phyloP scores from a whole-genome alignment of 352 stramenopile genomes.

The Phytophthora sojae region DNA sequence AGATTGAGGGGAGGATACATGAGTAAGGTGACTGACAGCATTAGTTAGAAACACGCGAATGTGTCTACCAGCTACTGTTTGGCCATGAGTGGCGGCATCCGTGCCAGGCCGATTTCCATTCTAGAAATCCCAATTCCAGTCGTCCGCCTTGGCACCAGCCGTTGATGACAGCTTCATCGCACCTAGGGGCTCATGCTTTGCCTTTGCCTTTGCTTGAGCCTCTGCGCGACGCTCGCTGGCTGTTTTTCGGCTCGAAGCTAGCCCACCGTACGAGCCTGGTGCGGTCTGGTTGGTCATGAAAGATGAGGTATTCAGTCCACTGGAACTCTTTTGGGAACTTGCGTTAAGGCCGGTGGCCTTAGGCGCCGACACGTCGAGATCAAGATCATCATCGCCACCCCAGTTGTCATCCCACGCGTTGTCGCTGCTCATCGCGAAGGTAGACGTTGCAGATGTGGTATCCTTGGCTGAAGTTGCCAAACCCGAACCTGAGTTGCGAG shows the following conservation, averaged over 20 bases:
- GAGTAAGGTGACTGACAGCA: conserved; percentile 32
- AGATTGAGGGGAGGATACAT: neutral
- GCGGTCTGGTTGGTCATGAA: conserved; percentile 20
- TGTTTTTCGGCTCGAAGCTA: conserved; percentile 47
- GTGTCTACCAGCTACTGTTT: neutral
- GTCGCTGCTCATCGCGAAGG: conserved; percentile 45
- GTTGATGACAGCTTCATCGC: conserved; percentile 69
- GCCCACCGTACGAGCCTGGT: conserved; percentile 15
- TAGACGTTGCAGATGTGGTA: conserved; percentile 25
- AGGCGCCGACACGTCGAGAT: conserved; percentile 31
- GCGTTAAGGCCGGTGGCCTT: conserved; percentile 31
- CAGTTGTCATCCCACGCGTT: conserved; percentile 77
- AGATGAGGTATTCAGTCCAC: conserved; percentile 26
- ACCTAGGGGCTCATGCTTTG: conserved; percentile 55
- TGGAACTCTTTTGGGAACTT: conserved; percentile 23
- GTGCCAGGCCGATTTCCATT: neutral
- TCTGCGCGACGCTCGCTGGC: conserved; percentile 64
- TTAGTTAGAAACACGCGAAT: neutral
- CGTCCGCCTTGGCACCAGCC: conserved; percentile 56
- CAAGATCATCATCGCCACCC: conserved; percentile 61
- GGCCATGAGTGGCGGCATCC: too few species aligned
- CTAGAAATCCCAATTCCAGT: conserved; percentile 89
- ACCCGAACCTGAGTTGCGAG: conserved; percentile 19
- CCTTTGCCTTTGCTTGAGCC: conserved; percentile 68
- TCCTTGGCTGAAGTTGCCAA: conserved; percentile 5